These are phyloP conservation scores for Lactarius hengduanensis DNA, from an alignment of 768 basidiomycete species.

Conservation along the genomic window DNA sequence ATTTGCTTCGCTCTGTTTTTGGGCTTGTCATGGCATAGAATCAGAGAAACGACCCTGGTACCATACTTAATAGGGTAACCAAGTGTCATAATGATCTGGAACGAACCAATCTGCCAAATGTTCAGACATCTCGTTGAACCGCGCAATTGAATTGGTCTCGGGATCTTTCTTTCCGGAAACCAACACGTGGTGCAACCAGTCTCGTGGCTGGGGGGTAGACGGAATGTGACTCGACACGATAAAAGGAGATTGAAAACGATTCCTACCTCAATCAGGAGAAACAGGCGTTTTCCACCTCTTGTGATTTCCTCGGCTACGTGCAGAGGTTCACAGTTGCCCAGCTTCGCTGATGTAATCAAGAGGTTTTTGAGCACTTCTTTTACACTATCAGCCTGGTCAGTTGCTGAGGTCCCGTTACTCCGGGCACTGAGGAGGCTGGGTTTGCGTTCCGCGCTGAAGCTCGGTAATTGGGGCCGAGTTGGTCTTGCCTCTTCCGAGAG, in stretches of 20 bases:
- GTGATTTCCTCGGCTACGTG: conserved; percentile 88
- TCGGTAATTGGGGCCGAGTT: conserved; percentile 20
- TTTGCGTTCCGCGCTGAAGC: conserved; percentile 58
- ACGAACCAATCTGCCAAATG: conserved; percentile 77
- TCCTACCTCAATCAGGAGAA: conserved; percentile 71
- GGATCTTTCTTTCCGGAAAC: conserved; percentile 63
- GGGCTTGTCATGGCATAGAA: conserved; percentile 81
- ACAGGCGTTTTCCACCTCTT: conserved; percentile 62
- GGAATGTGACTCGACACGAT: conserved; percentile 22
- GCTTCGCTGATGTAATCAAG: conserved; percentile 53
- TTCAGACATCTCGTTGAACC: conserved; percentile 75
- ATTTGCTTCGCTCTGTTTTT: conserved; percentile 76
- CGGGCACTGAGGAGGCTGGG: conserved; percentile 54
- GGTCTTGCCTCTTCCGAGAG: conserved; percentile 19
- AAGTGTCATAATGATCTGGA: conserved; percentile 19
- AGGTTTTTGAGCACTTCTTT: conserved; percentile 67
- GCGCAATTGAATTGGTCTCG: conserved; percentile 65
- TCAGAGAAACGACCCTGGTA: conserved; percentile 83
- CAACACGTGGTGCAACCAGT: conserved; percentile 82
- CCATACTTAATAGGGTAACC: conserved; percentile 16
- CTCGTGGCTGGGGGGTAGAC: conserved; percentile 59
- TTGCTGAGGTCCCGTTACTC: conserved; percentile 27
- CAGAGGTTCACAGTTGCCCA: conserved; percentile 55
- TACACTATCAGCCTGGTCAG: conserved; percentile 29
- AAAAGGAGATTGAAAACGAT: conserved; percentile 26